These are phyloP conservation scores for Scytalidium sp. DNA, from an alignment of 2,329 filamentous ascomycete genomes.

Conservation along the genomic window DNA sequence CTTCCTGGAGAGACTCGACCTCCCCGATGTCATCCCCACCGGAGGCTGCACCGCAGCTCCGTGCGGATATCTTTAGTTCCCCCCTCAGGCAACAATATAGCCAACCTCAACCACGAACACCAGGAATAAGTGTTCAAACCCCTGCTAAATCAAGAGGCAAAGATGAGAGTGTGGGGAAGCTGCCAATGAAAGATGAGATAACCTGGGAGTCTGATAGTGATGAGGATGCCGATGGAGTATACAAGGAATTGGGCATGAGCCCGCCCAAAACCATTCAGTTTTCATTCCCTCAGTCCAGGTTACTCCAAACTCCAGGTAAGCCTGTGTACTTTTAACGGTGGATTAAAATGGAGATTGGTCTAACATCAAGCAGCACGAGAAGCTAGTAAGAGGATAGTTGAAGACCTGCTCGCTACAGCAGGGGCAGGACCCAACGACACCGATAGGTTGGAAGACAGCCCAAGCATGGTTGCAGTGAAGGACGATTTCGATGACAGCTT, in stretches of 20 bases:
- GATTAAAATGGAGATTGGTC: constrained; percentile 1
- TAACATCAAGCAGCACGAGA: constrained; percentile 59
- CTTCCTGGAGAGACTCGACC: constrained; percentile 25
- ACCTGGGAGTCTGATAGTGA: constrained; percentile 69
- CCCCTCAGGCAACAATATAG: constrained; percentile 49
- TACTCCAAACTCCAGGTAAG: constrained; percentile 77
- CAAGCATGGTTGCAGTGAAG: constrained; percentile 64
- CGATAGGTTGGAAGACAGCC: constrained; percentile 52
- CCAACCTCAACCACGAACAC: constrained; percentile 56
- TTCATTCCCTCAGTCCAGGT: constrained; percentile 70
- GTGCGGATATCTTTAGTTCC: constrained; percentile 82
- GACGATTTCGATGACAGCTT: constrained; percentile 62
- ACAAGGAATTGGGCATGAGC: constrained; percentile 67
- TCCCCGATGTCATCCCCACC: constrained; percentile 67
- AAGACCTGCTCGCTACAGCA: constrained; percentile 74
- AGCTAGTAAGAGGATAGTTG: constrained; percentile 77
- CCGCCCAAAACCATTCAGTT: constrained; percentile 94
- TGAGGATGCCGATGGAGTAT: constrained; percentile 56
- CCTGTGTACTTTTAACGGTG: constrained; percentile 1
- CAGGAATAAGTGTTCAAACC: constrained; percentile 83
- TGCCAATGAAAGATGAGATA: constrained; percentile 46
- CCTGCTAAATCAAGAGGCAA: constrained; percentile 54
- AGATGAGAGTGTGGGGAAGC: constrained; percentile 33
- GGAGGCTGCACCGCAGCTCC: constrained; percentile 75
- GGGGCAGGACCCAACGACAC: constrained; percentile 64